These are phyloP conservation scores for Venturia effusa DNA, from an alignment of 2,329 filamentous ascomycete species.

Conservation along the genomic window DNA sequence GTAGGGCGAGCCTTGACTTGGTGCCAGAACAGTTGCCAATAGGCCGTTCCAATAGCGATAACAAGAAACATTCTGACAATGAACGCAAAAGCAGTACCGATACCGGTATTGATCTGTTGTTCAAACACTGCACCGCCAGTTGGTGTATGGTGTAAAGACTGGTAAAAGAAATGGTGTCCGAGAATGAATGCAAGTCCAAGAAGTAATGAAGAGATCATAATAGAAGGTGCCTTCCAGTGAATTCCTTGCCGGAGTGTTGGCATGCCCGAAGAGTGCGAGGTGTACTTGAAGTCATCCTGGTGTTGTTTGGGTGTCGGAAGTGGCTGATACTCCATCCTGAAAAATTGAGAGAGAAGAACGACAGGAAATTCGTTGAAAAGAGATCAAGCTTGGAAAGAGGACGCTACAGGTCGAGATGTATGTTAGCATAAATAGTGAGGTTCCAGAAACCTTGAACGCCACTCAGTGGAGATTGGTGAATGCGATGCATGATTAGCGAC, in stretches of 20 bases:
- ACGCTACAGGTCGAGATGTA: not conserved
- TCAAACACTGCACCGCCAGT: not conserved
- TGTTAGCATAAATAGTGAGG: not conserved
- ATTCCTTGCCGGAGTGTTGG: not conserved
- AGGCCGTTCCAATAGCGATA: not conserved
- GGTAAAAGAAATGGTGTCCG: conserved; percentile 4
- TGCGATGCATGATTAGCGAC: not conserved
- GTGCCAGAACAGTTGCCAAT: conserved; percentile 4
- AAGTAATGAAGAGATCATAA: not conserved
- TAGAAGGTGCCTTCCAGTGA: not conserved
- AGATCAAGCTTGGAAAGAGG: not conserved
- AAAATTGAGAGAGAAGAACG: not conserved
- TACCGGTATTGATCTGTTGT: conserved; percentile 4
- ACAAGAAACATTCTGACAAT: conserved; percentile 5
- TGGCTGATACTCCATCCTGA: not conserved
- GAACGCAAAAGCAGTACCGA: conserved; percentile 1
- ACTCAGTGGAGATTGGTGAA: not conserved
- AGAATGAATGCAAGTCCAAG: not conserved
- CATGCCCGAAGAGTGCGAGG: not conserved
- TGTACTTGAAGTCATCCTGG: not conserved
- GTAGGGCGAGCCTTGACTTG: not conserved
- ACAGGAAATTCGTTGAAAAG: not conserved
- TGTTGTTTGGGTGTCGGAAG: not conserved
- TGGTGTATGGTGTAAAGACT: conserved; percentile 1
- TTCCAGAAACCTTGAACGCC: not conserved